These are phyloP conservation scores for Apiospora saccharicola DNA, from an alignment of 2,329 filamentous ascomycete species.

Conservation along the genomic window DNA sequence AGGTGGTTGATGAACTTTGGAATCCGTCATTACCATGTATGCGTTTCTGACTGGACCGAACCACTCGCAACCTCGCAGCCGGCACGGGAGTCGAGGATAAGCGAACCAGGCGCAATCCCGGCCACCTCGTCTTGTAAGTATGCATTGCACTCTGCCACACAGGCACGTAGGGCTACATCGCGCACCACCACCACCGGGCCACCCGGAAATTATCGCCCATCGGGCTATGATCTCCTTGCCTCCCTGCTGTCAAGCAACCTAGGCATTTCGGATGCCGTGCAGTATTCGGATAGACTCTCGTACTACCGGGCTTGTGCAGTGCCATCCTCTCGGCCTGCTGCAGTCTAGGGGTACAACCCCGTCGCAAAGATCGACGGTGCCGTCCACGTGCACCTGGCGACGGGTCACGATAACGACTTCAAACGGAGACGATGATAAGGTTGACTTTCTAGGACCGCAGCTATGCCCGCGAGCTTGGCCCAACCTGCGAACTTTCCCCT, in stretches of 20 bases:
- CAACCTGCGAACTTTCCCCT: background rate
- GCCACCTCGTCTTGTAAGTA: slow-evolving; percentile 11
- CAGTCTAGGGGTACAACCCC: background rate
- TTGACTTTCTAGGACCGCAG: background rate
- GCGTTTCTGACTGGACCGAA: background rate
- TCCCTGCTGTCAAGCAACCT: background rate
- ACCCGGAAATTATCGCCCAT: slow-evolving; percentile 3
- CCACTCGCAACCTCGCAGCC: background rate
- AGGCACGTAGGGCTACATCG: slow-evolving; percentile 14
- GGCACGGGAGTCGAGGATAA: background rate
- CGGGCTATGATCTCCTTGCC: background rate
- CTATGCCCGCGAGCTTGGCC: slow-evolving; percentile 7
- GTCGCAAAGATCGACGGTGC: background rate
- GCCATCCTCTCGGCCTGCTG: background rate
- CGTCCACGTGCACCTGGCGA: slow-evolving; percentile 10
- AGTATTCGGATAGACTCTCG: background rate
- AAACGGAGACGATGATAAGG: background rate
- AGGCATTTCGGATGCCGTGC: background rate
- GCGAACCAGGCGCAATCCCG: slow-evolving; percentile 1
- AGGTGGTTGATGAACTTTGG: background rate
- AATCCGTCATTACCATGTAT: slow-evolving; percentile 2
- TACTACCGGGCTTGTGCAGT: background rate
- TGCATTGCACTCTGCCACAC: background rate
- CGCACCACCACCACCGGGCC: background rate
- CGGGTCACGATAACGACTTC: background rate